phyloP scores from a whole-genome alignment of 768 basidiomycete species.

The Leucosporidium creatinivorum region DNA sequence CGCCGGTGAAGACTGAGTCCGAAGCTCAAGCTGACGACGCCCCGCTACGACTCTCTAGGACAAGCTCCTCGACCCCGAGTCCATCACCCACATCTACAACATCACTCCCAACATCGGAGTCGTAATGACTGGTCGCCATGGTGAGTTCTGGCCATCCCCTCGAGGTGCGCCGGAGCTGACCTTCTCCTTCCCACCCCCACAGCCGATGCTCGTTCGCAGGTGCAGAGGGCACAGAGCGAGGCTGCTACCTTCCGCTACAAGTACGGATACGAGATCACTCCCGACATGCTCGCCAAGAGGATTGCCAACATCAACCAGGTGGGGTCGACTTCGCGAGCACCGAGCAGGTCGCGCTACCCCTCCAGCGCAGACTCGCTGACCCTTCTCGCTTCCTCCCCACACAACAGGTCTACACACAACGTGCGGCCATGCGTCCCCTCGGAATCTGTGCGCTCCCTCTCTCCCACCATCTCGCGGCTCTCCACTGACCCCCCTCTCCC shows the following conservation, averaged over 20 bases:
- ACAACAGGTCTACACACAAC: conserved; percentile 75
- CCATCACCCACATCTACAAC: conserved; percentile 89
- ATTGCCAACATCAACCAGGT: conserved; percentile 92
- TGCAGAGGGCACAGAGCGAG: conserved; percentile 73
- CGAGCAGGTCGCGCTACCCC: background rate
- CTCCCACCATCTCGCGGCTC: conserved; percentile 5
- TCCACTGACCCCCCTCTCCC: background rate
- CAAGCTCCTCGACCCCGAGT: conserved; percentile 89
- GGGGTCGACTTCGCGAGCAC: background rate
- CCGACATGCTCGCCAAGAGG: conserved; percentile 86
- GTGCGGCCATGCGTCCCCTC: conserved; percentile 90
- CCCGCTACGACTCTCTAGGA: conserved; percentile 52
- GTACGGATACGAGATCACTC: conserved; percentile 96
- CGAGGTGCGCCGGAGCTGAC: background rate
- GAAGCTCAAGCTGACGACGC: background rate
- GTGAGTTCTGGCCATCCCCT: conserved; percentile 47
- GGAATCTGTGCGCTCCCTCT: conserved; percentile 66
- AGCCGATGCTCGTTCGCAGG: conserved; percentile 92
- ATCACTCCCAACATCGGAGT: conserved; percentile 95
- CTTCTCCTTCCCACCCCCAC: background rate
- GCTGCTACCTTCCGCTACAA: conserved; percentile 92
- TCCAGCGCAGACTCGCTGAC: background rate
- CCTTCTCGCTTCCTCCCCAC: background rate
- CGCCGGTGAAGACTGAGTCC: background rate
- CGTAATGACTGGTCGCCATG: conserved; percentile 95